Conservation (phyloP, 257 asterid species). For the Leptodermis oblonga region DNA sequence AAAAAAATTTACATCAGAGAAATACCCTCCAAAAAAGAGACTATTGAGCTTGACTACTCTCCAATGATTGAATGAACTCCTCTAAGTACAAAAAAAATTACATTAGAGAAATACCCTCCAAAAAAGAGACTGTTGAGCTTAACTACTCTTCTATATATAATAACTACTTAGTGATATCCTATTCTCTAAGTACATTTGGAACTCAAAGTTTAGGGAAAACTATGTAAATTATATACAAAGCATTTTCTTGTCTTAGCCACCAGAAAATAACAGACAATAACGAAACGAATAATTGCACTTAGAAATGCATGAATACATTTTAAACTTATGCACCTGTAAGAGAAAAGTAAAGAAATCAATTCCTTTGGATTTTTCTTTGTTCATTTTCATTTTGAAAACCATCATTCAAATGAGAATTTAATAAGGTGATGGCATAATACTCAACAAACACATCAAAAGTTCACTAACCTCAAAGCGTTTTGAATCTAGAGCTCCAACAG, state of each 20-base stretch:
- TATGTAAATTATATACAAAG: neutral
- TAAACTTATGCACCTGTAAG: neutral
- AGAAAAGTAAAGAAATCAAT: neutral
- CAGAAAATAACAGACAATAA: neutral
- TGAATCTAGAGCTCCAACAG: slow-evolving; percentile 92
- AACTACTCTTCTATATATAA: neutral
- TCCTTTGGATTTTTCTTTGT: neutral
- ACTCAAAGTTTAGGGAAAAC: neutral
- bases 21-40: no score
- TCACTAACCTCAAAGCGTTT: slow-evolving; percentile 87
- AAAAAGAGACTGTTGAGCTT: no score
- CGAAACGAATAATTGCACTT: neutral
- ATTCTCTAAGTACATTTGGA: neutral
- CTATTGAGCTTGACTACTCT: no score
- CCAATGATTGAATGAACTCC: no score
- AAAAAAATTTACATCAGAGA: no score
- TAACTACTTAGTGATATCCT: neutral
- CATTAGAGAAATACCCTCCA: no score
- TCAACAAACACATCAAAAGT: slow-evolving; percentile 19
- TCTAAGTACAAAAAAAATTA: no score
- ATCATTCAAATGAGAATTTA: neutral
- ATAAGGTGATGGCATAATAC: neutral
- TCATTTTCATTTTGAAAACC: neutral
- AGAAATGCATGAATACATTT: neutral
- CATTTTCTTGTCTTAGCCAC: neutral